Base-by-base conservation (phyloP, 1,284 basidiomycete species). In the Apiotrichum akiyoshidainum region DNA sequence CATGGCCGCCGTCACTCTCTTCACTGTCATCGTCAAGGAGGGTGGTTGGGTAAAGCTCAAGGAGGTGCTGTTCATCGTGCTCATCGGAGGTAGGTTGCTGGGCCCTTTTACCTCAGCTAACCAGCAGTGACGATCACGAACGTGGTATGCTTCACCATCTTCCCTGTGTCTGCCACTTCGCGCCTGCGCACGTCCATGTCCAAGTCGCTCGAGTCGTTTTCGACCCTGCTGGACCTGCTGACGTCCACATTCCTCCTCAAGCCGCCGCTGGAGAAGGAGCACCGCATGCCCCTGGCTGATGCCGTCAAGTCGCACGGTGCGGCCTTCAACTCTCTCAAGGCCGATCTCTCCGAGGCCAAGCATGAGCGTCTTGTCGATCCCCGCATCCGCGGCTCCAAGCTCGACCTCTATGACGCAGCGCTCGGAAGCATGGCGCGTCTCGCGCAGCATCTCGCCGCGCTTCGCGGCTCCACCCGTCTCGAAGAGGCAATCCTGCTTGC, bases 1-100 rank as follows among this genome's bases (percentile, higher is more conserved):
- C 52, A 94, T 95, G 91, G 88, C 87, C 0, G 85, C 88, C 1
- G 91, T 95, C 48, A 87, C 90, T 31, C 81, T 93, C 26, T 92
- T 91, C 67, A 83, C 89, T 34, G 90, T 93, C 8, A 81, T 97
- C 41, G 87, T 96, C 61, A 94, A 92, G 70, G 94, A 98, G 79
- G 95, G 94, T 17, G 90, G 88, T 7, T 71, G 88, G 41, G 80
- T 86, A 45, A 88, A 85, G 0, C 82, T 92, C 5, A 75, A 88
- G 41, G 85, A 87, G 70, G 87, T 91, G 1, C 80, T 87, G 0
- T 82, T 88, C 60, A 90, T 94, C 74, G 87, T 95, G 46, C 58
- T 88, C 40, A 82, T 86, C 54, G 94, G 93, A 54, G 71, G 75
- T 76, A 53, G 58, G 70, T 61, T 6, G 19, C 21, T 4, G 5